Evolutionary conservation across 331 rosid genomes (phyloP).

Genomic region (Quercus phellos): DNA sequence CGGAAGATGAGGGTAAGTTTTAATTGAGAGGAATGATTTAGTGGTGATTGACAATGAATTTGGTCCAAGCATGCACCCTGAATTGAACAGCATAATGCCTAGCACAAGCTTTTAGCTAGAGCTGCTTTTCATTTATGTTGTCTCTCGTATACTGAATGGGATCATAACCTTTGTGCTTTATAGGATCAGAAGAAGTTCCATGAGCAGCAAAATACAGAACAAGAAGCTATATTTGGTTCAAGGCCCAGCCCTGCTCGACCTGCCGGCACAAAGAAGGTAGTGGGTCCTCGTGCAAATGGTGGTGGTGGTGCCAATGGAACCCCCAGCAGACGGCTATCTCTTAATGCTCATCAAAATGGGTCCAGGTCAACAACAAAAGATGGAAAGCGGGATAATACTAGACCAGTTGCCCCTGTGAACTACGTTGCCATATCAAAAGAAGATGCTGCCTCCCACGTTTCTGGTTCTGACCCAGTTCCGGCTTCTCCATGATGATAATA

Average conservation of each 20-base stretch:
- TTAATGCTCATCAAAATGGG: conserved; percentile 74
- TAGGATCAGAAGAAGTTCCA: conserved; percentile 84
- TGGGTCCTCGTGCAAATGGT: conserved; percentile 68
- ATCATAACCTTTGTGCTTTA: conserved; percentile 9
- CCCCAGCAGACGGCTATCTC: conserved; percentile 76
- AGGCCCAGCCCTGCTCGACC: conserved; percentile 82
- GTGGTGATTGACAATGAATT: not conserved
- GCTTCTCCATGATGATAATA: conserved; percentile 54
- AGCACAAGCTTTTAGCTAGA: not conserved
- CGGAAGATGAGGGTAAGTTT: conserved; percentile 74
- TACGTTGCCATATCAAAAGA: conserved; percentile 75
- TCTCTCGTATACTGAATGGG: not conserved
- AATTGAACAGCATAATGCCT: not conserved
- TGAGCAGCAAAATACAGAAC: conserved; percentile 70
- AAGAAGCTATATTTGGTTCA: conserved; percentile 58
- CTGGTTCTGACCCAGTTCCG: conserved; percentile 61
- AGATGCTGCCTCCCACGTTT: conserved; percentile 67
- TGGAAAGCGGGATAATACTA: conserved; percentile 50
- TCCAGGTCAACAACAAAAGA: conserved; percentile 62
- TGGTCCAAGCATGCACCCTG: not conserved
- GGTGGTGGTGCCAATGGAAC: conserved; percentile 83
- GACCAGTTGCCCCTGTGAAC: conserved; percentile 73
- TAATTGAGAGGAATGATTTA: conserved; percentile 2
- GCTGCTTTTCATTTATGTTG: conserved; percentile 1
- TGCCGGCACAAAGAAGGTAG: conserved; percentile 57